These are phyloP conservation scores for Cyanodermella asteris DNA, from an alignment of 2,329 filamentous ascomycete genomes.

Conservation along the genomic window DNA sequence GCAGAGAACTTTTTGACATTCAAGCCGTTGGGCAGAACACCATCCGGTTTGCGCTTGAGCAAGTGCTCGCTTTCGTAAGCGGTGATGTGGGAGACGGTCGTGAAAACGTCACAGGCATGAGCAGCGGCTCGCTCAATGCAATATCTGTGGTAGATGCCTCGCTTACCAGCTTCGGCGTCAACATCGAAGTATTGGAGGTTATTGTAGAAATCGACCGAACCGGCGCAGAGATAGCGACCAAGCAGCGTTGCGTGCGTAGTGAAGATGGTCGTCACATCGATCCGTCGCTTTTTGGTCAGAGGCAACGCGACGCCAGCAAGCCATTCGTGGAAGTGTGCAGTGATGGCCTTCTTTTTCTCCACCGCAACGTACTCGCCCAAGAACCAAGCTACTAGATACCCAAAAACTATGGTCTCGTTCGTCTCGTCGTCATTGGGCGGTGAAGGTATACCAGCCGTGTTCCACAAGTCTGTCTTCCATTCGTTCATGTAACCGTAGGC, in stretches of 20 bases:
- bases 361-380: slow-evolving; percentile 93
- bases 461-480: slow-evolving; percentile 95
- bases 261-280: slow-evolving; percentile 95
- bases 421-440: slow-evolving; percentile 83
- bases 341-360: slow-evolving; percentile 76
- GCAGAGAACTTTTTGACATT: slow-evolving; percentile 98
- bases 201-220: slow-evolving; percentile 98
- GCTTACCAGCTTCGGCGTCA: slow-evolving; percentile 88
- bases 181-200: slow-evolving; percentile 94
- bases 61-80: slow-evolving; percentile 96
- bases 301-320: slow-evolving; percentile 83
- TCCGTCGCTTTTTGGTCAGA: slow-evolving; percentile 76
- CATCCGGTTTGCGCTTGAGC: slow-evolving; percentile 91
- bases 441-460: slow-evolving; percentile 76
- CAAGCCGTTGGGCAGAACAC: slow-evolving; percentile 84
- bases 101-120: slow-evolving; percentile 89
- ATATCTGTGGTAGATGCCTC: slow-evolving; percentile 95
- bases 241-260: slow-evolving; percentile 93
- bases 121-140: slow-evolving; percentile 90
- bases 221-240: slow-evolving; percentile 87
- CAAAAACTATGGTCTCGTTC: slow-evolving; percentile 93
- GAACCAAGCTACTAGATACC: slow-evolving; percentile 95
- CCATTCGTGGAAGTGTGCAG: slow-evolving; percentile 99
- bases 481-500: slow-evolving; percentile 81
- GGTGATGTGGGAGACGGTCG: slow-evolving; percentile 94